A percentile compares a stretch with the other conserved stretches of the same genome.
phyloP scores from a whole-genome alignment of 2,329 filamentous ascomycete species.

The Aspergillus arachidicola region DNA sequence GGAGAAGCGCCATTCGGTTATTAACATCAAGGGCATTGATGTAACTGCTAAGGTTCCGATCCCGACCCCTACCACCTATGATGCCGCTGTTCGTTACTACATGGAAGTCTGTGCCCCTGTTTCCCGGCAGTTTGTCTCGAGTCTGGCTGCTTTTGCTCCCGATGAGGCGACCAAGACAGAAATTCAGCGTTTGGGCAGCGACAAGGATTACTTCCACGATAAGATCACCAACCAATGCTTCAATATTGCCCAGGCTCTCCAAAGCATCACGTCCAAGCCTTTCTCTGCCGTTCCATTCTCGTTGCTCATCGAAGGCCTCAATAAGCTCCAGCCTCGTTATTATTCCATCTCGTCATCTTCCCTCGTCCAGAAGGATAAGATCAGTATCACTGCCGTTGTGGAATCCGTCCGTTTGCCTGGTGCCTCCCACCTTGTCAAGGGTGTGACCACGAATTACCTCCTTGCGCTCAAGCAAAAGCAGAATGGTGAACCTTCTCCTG shows the following conservation, averaged over 20 bases:
- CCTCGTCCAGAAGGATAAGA: conserved; percentile 87
- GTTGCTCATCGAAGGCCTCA: conserved; percentile 87
- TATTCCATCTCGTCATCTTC: conserved; percentile 99
- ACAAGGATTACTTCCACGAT: conserved; percentile 94
- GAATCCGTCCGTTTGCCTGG: conserved; percentile 79
- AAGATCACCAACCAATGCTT: conserved; percentile 79
- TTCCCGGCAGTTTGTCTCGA: conserved; percentile 91
- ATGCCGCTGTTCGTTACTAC: conserved; percentile 90
- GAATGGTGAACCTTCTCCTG: conserved; percentile 78
- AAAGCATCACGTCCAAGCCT: conserved; percentile 70
- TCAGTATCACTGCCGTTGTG: conserved; percentile 93
- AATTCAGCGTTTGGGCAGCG: conserved; percentile 82
- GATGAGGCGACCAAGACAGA: conserved; percentile 82
- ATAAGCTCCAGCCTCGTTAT: conserved; percentile 95
- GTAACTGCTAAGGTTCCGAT: conserved; percentile 97
- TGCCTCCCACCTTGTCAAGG: conserved; percentile 78
- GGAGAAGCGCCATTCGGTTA: conserved; percentile 77
- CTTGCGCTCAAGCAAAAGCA: conserved; percentile 96
- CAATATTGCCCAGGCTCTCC: conserved; percentile 86
- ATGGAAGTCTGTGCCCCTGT: conserved; percentile 95
- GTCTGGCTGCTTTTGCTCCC: conserved; percentile 85
- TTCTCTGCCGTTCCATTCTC: conserved; percentile 92
- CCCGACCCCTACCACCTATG: conserved; percentile 94
- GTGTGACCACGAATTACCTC: conserved; percentile 96
- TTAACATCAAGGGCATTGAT: conserved; percentile 88